phyloP scores from a whole-genome alignment of 2,329 filamentous ascomycete species.

The Zalaria sp. region DNA sequence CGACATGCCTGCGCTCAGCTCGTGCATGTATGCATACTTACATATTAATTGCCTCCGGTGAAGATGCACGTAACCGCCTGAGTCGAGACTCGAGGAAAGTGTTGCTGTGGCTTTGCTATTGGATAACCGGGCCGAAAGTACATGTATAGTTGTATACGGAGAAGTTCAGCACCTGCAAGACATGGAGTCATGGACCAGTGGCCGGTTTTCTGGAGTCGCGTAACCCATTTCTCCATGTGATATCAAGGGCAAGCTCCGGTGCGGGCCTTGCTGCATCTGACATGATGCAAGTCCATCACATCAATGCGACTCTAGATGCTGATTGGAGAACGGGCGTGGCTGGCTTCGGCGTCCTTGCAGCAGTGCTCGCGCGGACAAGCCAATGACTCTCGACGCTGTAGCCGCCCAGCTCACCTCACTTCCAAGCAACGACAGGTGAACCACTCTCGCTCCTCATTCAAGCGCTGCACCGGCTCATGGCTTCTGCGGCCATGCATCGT shows the following conservation, averaged over 20 bases:
- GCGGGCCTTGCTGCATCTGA: neutral
- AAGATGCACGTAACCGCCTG: neutral
- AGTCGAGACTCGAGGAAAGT: neutral
- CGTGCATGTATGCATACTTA: neutral
- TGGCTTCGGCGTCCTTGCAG: neutral
- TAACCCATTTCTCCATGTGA: neutral
- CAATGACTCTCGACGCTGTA: neutral
- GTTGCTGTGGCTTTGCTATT: no score
- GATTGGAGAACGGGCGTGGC: neutral
- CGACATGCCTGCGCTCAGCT: neutral
- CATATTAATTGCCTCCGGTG: neutral
- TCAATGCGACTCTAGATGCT: neutral
- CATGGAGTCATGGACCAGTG: neutral
- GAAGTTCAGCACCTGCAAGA: neutral
- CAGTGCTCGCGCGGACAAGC: neutral
- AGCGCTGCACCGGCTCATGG: conserved; percentile 1
- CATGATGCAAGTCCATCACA: neutral
- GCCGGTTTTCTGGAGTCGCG: no score
- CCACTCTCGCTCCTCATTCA: neutral
- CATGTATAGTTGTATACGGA: no score
- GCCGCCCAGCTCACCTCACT: neutral
- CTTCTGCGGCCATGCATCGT: conserved; percentile 4
- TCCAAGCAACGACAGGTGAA: neutral
- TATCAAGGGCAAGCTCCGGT: neutral
- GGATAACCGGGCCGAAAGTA: no score